These are phyloP conservation scores for Leishmania martiniquensis DNA, from an alignment of 208 protist species.

Conservation along the genomic window DNA sequence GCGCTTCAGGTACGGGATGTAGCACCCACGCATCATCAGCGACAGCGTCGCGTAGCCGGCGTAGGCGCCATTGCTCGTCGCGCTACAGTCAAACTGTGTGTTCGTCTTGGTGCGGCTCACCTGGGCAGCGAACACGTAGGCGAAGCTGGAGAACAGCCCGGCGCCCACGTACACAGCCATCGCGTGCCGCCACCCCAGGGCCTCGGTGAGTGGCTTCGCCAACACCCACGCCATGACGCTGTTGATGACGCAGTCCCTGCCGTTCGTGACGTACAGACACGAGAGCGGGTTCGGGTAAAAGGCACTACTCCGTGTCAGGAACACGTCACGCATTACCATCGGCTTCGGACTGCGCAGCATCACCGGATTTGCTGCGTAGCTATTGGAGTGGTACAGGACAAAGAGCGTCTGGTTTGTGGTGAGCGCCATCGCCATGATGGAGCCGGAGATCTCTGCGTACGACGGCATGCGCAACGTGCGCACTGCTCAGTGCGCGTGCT, in stretches of 20 bases:
- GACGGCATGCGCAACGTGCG: slow-evolving; percentile 20
- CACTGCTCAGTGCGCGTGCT: neutral
- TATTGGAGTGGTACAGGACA: slow-evolving; percentile 81
- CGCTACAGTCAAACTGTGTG: slow-evolving; percentile 61
- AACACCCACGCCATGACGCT: slow-evolving; percentile 52
- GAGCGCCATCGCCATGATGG: slow-evolving; percentile 72
- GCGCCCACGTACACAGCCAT: slow-evolving; percentile 65
- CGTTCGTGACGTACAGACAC: slow-evolving; percentile 63
- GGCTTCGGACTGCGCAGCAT: slow-evolving; percentile 80
- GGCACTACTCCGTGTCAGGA: slow-evolving; percentile 61
- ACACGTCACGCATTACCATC: slow-evolving; percentile 88
- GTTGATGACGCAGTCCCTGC: slow-evolving; percentile 68
- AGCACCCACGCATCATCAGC: slow-evolving; percentile 66
- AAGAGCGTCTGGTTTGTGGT: slow-evolving; percentile 75
- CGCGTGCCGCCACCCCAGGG: slow-evolving; percentile 63
- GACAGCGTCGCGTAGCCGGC: slow-evolving; percentile 73
- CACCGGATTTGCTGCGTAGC: slow-evolving; percentile 81
- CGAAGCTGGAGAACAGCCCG: slow-evolving; percentile 84
- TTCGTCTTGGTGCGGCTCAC: slow-evolving; percentile 51
- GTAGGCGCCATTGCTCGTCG: slow-evolving; percentile 81
- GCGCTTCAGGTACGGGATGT: slow-evolving; percentile 61
- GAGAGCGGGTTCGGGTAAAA: slow-evolving; percentile 86
- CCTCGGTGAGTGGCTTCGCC: slow-evolving; percentile 61
- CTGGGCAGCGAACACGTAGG: slow-evolving; percentile 75
- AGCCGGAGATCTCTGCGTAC: slow-evolving; percentile 34